Evolutionary conservation across 805 yeast genomes (phyloP).

Genomic region (Zygoascus ofunaensis): DNA sequence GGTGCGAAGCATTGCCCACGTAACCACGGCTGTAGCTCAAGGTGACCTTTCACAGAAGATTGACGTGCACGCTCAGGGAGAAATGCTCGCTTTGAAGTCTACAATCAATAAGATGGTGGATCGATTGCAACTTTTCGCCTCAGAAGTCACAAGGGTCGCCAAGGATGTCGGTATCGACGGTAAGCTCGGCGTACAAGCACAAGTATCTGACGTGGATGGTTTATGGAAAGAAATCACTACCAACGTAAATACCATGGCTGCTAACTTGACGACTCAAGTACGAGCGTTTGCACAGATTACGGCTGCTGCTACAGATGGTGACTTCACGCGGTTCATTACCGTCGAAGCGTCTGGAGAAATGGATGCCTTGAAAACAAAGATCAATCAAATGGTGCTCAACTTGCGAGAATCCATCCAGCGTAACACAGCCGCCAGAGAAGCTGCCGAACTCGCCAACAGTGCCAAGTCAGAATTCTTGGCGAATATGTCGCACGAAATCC

Average conservation of each 20-base stretch:
- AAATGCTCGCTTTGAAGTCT: conserved; percentile 71
- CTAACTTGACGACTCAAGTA: conserved; percentile 85
- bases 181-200: conserved; percentile 86
- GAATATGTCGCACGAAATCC: conserved; percentile 77
- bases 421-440: conserved; percentile 88
- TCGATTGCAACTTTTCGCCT: conserved; percentile 75
- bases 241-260: conserved; percentile 88
- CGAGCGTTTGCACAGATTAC: conserved; percentile 90
- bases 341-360: conserved; percentile 90
- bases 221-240: conserved; percentile 87
- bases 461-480: conserved; percentile 88
- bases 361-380: conserved; percentile 48
- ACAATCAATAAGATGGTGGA: conserved; percentile 93
- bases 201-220: conserved; percentile 84
- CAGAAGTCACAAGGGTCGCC: conserved; percentile 83
- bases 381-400: conserved; percentile 76
- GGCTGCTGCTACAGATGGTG: conserved; percentile 91
- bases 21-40: conserved; percentile 85
- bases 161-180: conserved; percentile 92
- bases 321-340: conserved; percentile 79
- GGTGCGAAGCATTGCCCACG: conserved; percentile 82
- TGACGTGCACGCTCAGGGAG: conserved; percentile 86
- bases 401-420: conserved; percentile 83
- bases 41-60: conserved; percentile 82
- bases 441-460: conserved; percentile 83